Conservation (phyloP, 106 monocot genomes). For the Allium cepa region DNA sequence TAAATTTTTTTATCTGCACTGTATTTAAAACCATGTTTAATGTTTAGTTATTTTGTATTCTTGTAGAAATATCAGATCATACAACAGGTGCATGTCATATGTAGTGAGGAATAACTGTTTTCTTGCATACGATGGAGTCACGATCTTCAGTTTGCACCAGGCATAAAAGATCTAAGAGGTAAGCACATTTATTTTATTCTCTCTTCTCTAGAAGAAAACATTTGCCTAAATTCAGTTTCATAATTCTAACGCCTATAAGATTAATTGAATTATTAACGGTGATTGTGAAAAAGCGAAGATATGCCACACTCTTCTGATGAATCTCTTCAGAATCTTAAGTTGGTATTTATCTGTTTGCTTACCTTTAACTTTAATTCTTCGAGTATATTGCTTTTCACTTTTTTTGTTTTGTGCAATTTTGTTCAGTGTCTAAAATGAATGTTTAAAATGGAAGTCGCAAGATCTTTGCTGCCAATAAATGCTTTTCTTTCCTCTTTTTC, state of each 20-base stretch:
- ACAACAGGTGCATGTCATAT: background rate
- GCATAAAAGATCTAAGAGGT: constrained; percentile 69
- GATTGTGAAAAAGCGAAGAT: constrained; percentile 29
- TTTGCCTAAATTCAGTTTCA: background rate
- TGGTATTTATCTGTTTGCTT: constrained; percentile 16
- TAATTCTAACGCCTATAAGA: too few relatives aligned
- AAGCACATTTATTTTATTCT: background rate
- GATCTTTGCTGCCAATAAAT: too few relatives aligned
- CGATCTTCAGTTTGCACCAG: constrained; percentile 10
- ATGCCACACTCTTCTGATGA: constrained; percentile 23
- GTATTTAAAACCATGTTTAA: too few relatives aligned
- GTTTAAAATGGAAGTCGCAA: too few relatives aligned
- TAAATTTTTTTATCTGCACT: too few relatives aligned
- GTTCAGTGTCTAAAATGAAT: too few relatives aligned
- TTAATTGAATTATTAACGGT: constrained; percentile 17
- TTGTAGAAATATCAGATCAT: too few relatives aligned
- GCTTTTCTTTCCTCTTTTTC: too few relatives aligned
- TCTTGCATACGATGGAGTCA: constrained; percentile 14
- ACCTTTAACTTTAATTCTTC: too few relatives aligned
- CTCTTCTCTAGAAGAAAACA: background rate
- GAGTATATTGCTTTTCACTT: too few relatives aligned
- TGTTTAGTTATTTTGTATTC: too few relatives aligned
- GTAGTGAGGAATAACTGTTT: constrained; percentile 3
- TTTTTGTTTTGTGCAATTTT: too few relatives aligned
- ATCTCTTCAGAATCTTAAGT: constrained; percentile 22